Base-by-base conservation (phyloP, 2,329 filamentous ascomycete genomes). In the Clarireedia homoeocarpa region DNA sequence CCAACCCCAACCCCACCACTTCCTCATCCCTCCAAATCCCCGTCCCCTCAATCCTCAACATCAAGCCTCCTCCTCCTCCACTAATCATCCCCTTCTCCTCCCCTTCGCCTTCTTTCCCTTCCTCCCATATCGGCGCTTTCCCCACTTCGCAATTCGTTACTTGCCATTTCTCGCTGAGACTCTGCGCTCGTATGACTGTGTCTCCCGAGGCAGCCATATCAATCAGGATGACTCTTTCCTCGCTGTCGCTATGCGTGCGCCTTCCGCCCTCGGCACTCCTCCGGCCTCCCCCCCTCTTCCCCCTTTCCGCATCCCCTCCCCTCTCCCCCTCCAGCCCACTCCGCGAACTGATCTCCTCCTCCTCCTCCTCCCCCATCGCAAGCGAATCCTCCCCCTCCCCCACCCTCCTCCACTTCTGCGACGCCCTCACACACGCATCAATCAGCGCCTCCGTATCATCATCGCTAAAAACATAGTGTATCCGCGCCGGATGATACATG, bases 401-500 rank as follows among this genome's bases (percentile, higher is more conserved):
- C 46, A 6, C 23, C 20, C 30, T 17, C 23, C 24, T 26, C 38
- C n/a, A 12, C 34, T 5, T 5, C 9, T 14, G 46, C n/a, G 27
- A 47, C 23, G 46, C 12, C 14, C 58, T 58, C 12, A 85, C 71
- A 5, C 79, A 78, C 2, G 87, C 84, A 39, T 83, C 78, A 1
- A 87, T 87, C 39, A 95, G 76, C 46, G 88, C 75, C 48, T 91
- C 87, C 2, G 84, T 81, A n/a, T 51, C 91, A 71, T 97, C 94
- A 71, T 97, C 91, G 64, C 83, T 82, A 74, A 99, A 97, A 67
- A 97, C 81, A 74, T 97, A 97, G 73, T 92, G 90, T 1, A 96
- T 84, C 53, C 82, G 84, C 1, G 48, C 36, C 2, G 92, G 94
- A 69, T 97, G 91, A 65, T 89, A 79, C 59, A 89, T 88, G 47